Evolutionary conservation across 2,329 filamentous ascomycete species (phyloP), one percentile per base, ranked within the genome.

Genomic region (Penicillium capsulatum): DNA sequence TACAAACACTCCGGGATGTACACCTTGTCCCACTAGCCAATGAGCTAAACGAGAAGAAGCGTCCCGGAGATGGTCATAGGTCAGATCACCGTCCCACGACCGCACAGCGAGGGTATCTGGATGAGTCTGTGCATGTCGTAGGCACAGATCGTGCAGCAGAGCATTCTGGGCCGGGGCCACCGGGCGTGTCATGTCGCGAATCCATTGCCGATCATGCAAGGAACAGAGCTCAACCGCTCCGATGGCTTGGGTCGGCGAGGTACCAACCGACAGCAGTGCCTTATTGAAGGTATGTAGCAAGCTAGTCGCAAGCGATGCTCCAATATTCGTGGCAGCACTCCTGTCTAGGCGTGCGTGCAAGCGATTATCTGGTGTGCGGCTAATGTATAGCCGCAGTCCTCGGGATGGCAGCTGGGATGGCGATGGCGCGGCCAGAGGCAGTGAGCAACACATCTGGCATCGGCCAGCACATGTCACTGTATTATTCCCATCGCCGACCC

Each of bases 81-180:
- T 48, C 4, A 52, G 37, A 29, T 54, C 39, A 0, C 47, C 47
- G 29, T 54, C 51, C 44, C 47, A 54, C 4, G 51, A 54, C 16
- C 44, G 37, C 7, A 54, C 37, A 3, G 51, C 51, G 1, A 24
- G 44, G 3, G 48, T 44, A 22, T 48, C 24, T 2, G 51, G 51
- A 4, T 38, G 45, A 8, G 35, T 41, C 8, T 28, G 24, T 0
- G 19, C 44, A 22, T 51, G 47, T 14, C 27, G 36, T n/a, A 51
- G 31, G 13, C 41, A 50, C 3, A 51, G 42, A 11, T 50, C 48
- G 22, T 51, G 48, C 3, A 51, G n/a, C 4, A 51, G 29, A 4
- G 22, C 33, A 35, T 51, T 34, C 14, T 44, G 36, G 1, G 34
- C 10, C 1, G 44, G 39, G 2, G 35, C 37, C 13, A 43, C 30